Percentiles rank a stretch among this genome's conserved stretches.
phyloP scores from a whole-genome alignment of 306 rosid species.

The Rosa lucieae region DNA sequence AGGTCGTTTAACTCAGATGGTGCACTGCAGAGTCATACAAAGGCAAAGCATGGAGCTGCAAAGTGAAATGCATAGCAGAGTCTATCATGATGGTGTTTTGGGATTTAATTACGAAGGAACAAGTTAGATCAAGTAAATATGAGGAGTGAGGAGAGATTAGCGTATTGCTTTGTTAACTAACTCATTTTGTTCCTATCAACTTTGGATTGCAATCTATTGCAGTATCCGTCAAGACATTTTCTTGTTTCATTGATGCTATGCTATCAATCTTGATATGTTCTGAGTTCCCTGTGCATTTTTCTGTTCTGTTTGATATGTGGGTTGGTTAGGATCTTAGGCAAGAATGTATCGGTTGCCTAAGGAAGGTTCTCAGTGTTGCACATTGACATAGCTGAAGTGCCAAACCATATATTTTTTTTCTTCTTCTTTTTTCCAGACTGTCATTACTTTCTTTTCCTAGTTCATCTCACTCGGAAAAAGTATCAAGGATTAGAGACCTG shows the following conservation, averaged over 20 bases:
- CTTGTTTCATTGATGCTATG: neutral
- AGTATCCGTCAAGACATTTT: neutral
- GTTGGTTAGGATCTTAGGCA: neutral
- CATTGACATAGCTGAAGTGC: no score
- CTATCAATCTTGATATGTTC: no score
- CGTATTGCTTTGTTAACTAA: neutral
- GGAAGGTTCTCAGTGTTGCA: no score
- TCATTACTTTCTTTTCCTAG: no score
- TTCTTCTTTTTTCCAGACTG: no score
- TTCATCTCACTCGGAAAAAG: no score
- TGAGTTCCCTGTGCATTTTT: no score
- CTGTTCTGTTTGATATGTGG: no score
- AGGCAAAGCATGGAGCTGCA: slow-evolving; percentile 60
- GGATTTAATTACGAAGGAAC: neutral
- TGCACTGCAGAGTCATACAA: slow-evolving; percentile 60
- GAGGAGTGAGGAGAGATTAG: neutral
- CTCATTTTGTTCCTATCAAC: neutral
- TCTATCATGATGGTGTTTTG: neutral
- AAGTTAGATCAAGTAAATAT: neutral
- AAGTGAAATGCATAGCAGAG: slow-evolving; percentile 26
- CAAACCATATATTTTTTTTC: no score
- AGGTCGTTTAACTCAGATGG: slow-evolving; percentile 64
- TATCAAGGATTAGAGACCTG: no score
- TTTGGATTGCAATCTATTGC: neutral
- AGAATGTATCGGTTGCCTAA: neutral